These are phyloP conservation scores for Knufia fluminis DNA, from an alignment of 2,329 filamentous ascomycete genomes.

Conservation along the genomic window DNA sequence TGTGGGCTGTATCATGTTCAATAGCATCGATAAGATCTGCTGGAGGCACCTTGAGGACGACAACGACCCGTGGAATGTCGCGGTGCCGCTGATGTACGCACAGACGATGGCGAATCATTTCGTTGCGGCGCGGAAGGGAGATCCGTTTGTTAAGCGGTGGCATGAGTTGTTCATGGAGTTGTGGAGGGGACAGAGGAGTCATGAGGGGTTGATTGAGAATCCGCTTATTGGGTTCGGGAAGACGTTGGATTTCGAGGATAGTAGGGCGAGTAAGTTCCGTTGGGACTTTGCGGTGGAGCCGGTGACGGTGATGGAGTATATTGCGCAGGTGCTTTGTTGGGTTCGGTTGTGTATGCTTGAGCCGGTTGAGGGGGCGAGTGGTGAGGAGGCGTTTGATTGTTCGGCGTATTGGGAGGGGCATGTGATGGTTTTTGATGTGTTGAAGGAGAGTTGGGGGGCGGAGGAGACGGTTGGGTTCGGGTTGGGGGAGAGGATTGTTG, in stretches of 20 bases:
- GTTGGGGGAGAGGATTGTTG: constrained; percentile 23
- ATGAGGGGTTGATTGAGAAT: constrained; percentile 43
- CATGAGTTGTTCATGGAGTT: constrained; percentile 44
- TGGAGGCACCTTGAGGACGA: constrained; percentile 39
- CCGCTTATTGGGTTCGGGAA: constrained; percentile 34
- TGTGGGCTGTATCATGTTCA: constrained; percentile 49
- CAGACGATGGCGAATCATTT: constrained; percentile 44
- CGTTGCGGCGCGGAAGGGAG: constrained; percentile 31
- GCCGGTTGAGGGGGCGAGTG: constrained; percentile 21
- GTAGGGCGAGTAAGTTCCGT: constrained; percentile 21
- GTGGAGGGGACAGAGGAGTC: constrained; percentile 44
- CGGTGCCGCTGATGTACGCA: constrained; percentile 29
- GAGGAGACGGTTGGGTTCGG: constrained; percentile 25
- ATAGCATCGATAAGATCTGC: constrained; percentile 49
- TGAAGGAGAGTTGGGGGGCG: constrained; percentile 20
- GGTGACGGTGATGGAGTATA: constrained; percentile 30
- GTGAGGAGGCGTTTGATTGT: constrained; percentile 26
- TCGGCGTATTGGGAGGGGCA: constrained; percentile 26
- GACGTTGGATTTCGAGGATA: constrained; percentile 22
- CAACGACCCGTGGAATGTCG: constrained; percentile 38
- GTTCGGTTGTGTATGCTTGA: constrained; percentile 26
- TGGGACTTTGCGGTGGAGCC: constrained; percentile 29
- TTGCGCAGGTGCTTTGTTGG: constrained; percentile 34
- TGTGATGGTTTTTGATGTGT: constrained; percentile 23
- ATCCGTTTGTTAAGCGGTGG: constrained; percentile 41